Evolutionary conservation across 2,329 filamentous ascomycete species (phyloP).

Genomic region (Aspergillus oerlinghausenensis): DNA sequence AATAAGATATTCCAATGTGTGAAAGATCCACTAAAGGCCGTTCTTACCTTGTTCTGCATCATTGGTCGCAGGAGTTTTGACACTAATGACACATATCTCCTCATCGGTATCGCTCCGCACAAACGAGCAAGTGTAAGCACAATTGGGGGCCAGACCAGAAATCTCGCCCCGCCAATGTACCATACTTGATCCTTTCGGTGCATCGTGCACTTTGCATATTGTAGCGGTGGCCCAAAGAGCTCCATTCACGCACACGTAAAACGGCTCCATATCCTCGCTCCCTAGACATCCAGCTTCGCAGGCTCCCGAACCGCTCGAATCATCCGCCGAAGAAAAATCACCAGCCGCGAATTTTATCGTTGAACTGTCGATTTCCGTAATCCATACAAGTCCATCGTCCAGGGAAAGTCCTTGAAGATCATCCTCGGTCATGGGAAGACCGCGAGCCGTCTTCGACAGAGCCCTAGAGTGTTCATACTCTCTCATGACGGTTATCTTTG

Average conservation of each 20-base stretch:
- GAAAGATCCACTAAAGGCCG: neutral
- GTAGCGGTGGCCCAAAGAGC: conserved; percentile 61
- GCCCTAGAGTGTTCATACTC: conserved; percentile 74
- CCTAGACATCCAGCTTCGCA: conserved; percentile 25
- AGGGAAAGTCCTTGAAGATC: conserved; percentile 39
- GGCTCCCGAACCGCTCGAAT: conserved; percentile 25
- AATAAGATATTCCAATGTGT: neutral
- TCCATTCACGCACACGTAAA: conserved; percentile 62
- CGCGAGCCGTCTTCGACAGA: conserved; percentile 35
- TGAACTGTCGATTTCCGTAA: conserved; percentile 44
- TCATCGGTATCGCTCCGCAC: conserved; percentile 53
- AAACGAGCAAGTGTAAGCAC: conserved; percentile 61
- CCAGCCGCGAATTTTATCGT: conserved; percentile 45
- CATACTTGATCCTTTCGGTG: conserved; percentile 41
- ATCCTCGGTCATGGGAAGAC: conserved; percentile 38
- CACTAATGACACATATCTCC: conserved; percentile 56
- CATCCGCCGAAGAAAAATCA: conserved; percentile 34
- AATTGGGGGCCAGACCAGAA: conserved; percentile 60
- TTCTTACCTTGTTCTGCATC: conserved; percentile 54
- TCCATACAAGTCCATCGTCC: conserved; percentile 44
- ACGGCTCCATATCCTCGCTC: conserved; percentile 48
- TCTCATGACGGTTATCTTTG: conserved; percentile 93
- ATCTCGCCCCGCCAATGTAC: conserved; percentile 58
- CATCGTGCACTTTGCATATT: conserved; percentile 46
- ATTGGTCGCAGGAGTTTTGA: conserved; percentile 58